phyloP scores from a whole-genome alignment of 345 rosid genomes.

The Eucalyptus tenuipes region DNA sequence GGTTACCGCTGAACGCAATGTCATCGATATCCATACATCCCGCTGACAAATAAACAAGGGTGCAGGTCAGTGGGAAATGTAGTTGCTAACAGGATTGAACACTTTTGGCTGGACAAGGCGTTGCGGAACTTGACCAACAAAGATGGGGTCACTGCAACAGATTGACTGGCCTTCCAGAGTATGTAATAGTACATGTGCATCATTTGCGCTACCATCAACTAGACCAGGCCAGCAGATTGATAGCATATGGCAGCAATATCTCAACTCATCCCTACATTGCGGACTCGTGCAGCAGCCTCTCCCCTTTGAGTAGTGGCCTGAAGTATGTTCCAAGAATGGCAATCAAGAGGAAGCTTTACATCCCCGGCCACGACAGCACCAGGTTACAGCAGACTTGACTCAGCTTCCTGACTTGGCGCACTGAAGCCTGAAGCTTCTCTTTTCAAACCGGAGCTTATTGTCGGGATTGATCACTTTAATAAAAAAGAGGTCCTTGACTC shows the following conservation, averaged over 20 bases:
- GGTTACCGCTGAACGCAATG: neutral
- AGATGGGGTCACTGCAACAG: neutral
- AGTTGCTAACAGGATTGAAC: neutral
- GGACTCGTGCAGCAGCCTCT: neutral
- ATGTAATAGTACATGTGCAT: neutral
- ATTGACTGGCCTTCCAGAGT: neutral
- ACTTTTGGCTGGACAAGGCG: neutral
- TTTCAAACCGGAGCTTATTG: neutral
- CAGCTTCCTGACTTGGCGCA: neutral
- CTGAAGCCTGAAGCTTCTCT: neutral
- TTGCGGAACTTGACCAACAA: neutral
- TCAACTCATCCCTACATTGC: neutral
- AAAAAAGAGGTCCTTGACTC: neutral
- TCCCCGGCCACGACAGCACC: neutral
- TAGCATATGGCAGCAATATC: neutral
- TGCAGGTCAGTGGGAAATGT: neutral
- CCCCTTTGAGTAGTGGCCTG: neutral
- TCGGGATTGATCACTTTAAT: neutral
- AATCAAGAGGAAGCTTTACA: neutral
- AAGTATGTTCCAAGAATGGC: neutral
- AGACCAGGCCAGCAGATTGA: neutral
- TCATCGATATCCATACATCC: neutral
- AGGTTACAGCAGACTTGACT: neutral
- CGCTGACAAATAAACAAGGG: neutral
- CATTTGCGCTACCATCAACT: neutral